phyloP scores from a whole-genome alignment of 1,139 yeast genomes.

The Yamadazyma songkhlaensis region DNA sequence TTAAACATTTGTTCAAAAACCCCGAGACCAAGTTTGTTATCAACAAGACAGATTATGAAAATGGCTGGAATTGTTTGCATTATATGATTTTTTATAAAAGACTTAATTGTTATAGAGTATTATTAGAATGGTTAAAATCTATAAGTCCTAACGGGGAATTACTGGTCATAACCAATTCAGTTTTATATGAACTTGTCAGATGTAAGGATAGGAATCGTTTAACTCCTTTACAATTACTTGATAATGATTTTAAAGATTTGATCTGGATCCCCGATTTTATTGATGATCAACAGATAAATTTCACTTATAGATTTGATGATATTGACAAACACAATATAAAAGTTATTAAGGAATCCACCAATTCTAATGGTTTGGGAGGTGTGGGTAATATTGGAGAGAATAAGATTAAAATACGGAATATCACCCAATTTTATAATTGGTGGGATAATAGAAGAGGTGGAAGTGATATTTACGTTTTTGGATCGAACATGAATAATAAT shows the following conservation, averaged over 20 bases:
- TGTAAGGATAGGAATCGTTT: slow-evolving; percentile 65
- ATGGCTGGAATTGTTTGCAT: slow-evolving; percentile 83
- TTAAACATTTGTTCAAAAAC: slow-evolving; percentile 47
- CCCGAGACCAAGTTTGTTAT: slow-evolving; percentile 37
- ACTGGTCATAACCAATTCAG: slow-evolving; percentile 20
- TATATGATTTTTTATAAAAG: slow-evolving; percentile 61
- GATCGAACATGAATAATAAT: slow-evolving; percentile 63
- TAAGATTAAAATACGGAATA: slow-evolving; percentile 7
- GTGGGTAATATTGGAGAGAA: slow-evolving; percentile 2
- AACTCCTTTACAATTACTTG: slow-evolving; percentile 60
- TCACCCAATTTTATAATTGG: slow-evolving; percentile 20
- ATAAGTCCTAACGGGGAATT: slow-evolving; percentile 9
- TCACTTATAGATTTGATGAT: slow-evolving; percentile 20
- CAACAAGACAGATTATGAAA: slow-evolving; percentile 61
- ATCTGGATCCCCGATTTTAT: slow-evolving; percentile 46
- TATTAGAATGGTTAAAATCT: slow-evolving; percentile 35
- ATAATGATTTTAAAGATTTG: slow-evolving; percentile 40
- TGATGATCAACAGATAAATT: slow-evolving; percentile 27
- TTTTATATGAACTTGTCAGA: slow-evolving; percentile 40
- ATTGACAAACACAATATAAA: slow-evolving; percentile 7
- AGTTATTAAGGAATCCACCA: background rate
- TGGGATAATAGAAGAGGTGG: slow-evolving; percentile 50
- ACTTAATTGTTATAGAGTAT: slow-evolving; percentile 50
- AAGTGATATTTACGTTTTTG: slow-evolving; percentile 60
- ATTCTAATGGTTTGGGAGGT: slow-evolving; percentile 1